A percentile compares a stretch with the other conserved stretches of the same genome.
Evolutionary conservation across 2,329 filamentous ascomycete species (phyloP).

Genomic region (Colletotrichum graminicola): DNA sequence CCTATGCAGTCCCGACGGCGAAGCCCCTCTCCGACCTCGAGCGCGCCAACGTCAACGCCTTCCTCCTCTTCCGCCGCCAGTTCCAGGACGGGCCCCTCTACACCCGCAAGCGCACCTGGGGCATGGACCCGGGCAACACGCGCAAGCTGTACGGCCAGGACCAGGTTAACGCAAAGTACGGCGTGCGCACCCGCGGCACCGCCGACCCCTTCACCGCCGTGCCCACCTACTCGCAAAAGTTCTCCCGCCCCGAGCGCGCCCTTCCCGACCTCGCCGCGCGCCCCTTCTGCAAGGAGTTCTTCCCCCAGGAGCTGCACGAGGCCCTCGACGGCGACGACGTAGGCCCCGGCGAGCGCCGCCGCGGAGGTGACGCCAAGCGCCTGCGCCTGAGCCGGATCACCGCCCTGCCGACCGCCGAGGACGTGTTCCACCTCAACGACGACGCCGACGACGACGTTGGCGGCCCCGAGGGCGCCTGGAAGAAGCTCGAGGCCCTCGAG

Average conservation of each 20-base stretch:
- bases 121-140: conserved; percentile 54
- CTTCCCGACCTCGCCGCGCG: conserved; percentile 66
- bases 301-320: conserved; percentile 67
- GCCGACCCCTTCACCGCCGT: conserved; percentile 70
- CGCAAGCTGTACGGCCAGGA: conserved; percentile 66
- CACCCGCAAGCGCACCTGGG: conserved; percentile 60
- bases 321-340: conserved; percentile 64
- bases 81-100: conserved; percentile 68
- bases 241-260: conserved; percentile 63
- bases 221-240: conserved; percentile 69
- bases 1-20: conserved; percentile 62
- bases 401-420: conserved; percentile 63
- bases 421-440: conserved; percentile 58
- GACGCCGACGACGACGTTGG: conserved; percentile 46
- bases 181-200: conserved; percentile 65
- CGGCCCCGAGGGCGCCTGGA: conserved; percentile 49
- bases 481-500: conserved; percentile 59
- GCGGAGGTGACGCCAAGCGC: conserved; percentile 56
- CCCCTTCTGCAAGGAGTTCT: conserved; percentile 65
- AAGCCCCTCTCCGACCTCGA: conserved; percentile 60
- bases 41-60: conserved; percentile 61
- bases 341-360: conserved; percentile 36
- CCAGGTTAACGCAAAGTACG: conserved; percentile 70
- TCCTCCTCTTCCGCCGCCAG: conserved; percentile 68
- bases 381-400: conserved; percentile 62